These are phyloP conservation scores for sunflower (Helianthus annuus) DNA, from an alignment of 129 eudicot genomes.

Conservation along the genomic window DNA sequence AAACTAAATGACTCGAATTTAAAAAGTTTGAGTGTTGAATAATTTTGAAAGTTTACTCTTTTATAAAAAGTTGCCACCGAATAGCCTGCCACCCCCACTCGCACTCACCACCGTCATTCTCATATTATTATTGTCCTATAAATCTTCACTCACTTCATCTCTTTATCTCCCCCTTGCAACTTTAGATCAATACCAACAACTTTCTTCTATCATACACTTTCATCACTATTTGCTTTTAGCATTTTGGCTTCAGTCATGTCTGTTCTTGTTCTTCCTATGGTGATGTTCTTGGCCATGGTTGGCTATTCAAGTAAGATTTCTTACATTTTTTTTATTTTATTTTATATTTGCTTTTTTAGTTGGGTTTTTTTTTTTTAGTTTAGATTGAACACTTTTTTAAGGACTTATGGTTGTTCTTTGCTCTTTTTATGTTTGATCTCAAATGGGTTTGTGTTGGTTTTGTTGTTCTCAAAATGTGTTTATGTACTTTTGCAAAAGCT, in stretches of 20 bases:
- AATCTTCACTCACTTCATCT: conserved; percentile 26
- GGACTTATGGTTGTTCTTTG: conserved; percentile 10
- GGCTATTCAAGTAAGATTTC: conserved; percentile 42
- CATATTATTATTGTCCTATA: conserved; percentile 21
- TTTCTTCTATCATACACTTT: conserved; percentile 22
- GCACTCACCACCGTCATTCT: conserved; percentile 41
- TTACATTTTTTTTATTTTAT: neutral
- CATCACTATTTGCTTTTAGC: conserved; percentile 10
- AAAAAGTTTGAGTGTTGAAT: no score
- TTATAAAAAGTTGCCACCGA: conserved; percentile 9
- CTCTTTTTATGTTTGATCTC: neutral
- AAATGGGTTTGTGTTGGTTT: neutral
- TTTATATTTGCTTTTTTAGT: neutral
- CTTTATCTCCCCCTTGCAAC: conserved; percentile 21
- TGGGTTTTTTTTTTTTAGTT: neutral
- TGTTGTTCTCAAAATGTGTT: neutral
- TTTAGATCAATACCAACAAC: conserved; percentile 10
- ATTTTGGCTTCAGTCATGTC: conserved; percentile 32
- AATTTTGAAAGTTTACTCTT: no score
- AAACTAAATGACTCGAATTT: no score
- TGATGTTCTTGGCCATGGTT: conserved; percentile 28
- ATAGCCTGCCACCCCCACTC: conserved; percentile 31
- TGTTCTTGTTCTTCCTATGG: conserved; percentile 28
- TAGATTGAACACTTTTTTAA: neutral
- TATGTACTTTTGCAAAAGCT: neutral